Evolutionary conservation across 148 eudicot species (phyloP).

Genomic region (Rhododendron griersonianum): DNA sequence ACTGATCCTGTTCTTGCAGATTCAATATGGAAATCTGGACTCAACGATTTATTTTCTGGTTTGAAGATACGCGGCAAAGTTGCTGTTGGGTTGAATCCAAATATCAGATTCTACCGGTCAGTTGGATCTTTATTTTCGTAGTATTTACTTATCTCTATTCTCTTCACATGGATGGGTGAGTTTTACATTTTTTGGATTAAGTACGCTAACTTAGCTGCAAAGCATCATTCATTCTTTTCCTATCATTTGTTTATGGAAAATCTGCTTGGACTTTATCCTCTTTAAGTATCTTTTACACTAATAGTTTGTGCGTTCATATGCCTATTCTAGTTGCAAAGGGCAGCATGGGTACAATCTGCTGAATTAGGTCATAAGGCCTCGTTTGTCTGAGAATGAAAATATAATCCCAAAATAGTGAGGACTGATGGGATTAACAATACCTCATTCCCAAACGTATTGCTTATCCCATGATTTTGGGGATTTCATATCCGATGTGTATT

Average conservation of each 20-base stretch:
- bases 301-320: not conserved
- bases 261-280: not conserved
- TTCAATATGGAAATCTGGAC: slow-evolving; percentile 74
- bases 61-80: slow-evolving; percentile 71
- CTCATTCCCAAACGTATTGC: not conserved
- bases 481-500: not conserved
- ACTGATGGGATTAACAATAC: not conserved
- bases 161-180: not conserved
- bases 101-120: slow-evolving; percentile 89
- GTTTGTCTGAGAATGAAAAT: not conserved
- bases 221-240: not conserved
- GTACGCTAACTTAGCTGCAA: not conserved
- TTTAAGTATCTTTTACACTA: not conserved
- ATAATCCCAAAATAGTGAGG: not conserved
- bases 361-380: not conserved
- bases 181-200: not conserved
- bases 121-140: slow-evolving; percentile 7
- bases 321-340: not conserved
- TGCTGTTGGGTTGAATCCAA: slow-evolving; percentile 89
- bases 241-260: not conserved
- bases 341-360: not conserved
- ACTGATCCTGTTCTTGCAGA: slow-evolving; percentile 70
- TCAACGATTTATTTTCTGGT: slow-evolving; percentile 49
- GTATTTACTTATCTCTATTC: not conserved
- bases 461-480: not conserved